These are phyloP conservation scores for Ophiostoma quercus DNA, from an alignment of 2,329 filamentous ascomycete species.

Conservation along the genomic window DNA sequence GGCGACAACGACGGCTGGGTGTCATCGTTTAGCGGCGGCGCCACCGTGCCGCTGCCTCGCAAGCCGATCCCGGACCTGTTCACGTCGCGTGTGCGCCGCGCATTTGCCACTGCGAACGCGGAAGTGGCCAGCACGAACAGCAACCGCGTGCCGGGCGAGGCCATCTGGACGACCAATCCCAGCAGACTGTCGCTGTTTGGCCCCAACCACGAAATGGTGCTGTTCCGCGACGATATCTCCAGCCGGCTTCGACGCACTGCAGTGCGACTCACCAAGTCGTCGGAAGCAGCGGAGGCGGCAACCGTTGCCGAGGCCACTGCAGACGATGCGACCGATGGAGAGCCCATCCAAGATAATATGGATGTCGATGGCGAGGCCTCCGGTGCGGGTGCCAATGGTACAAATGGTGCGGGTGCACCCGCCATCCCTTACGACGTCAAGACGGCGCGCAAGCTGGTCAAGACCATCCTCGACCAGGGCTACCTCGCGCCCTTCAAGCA, in stretches of 20 bases:
- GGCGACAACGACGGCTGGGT: conserved; percentile 98
- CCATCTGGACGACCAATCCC: conserved; percentile 86
- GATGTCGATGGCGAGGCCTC: conserved; percentile 38
- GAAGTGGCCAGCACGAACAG: conserved; percentile 45
- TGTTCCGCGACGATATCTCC: conserved; percentile 83
- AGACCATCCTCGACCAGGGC: conserved; percentile 86
- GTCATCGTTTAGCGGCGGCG: conserved; percentile 74
- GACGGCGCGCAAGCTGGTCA: conserved; percentile 72
- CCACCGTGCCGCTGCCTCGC: conserved; percentile 63
- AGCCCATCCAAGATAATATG: conserved; percentile 32
- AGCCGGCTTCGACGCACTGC: conserved; percentile 71
- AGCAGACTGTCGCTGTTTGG: conserved; percentile 79
- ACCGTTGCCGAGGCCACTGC: conserved; percentile 30
- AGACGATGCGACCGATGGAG: not conserved
- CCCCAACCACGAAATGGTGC: conserved; percentile 75
- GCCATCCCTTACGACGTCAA: conserved; percentile 46
- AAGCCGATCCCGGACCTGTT: conserved; percentile 80
- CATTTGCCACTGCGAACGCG: conserved; percentile 71
- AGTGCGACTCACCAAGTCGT: conserved; percentile 52
- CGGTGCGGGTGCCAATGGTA: conserved; percentile 11
- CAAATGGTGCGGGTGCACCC: conserved; percentile 15
- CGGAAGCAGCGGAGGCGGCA: conserved; percentile 22
- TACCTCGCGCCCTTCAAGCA: conserved; percentile 82
- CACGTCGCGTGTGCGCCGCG: conserved; percentile 76
- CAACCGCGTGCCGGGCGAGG: conserved; percentile 52